Conservation (phyloP, 768 basidiomycete genomes). For the Russula griseocarnosa region DNA sequence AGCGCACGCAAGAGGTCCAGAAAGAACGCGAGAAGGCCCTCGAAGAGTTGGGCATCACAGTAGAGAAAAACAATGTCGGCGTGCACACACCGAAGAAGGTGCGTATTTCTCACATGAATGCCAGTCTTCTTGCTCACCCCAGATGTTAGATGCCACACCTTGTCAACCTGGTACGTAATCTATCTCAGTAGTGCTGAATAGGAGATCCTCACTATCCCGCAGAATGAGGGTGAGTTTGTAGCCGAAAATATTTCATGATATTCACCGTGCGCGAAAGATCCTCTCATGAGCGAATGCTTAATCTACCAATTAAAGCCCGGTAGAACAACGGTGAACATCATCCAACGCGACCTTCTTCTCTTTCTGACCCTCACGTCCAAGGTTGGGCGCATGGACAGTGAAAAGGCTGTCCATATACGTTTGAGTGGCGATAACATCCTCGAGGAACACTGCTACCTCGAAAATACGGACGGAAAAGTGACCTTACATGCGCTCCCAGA, state of each 20-base stretch:
- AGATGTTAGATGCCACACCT: constrained; percentile 78
- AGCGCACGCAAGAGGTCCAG: constrained; percentile 89
- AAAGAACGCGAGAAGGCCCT: constrained; percentile 96
- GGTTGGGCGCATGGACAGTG: constrained; percentile 86
- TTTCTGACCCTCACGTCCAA: constrained; percentile 34
- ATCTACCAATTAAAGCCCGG: constrained; percentile 91
- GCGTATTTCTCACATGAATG: not conserved
- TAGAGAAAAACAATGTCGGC: constrained; percentile 94
- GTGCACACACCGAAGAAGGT: constrained; percentile 97
- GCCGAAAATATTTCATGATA: not conserved
- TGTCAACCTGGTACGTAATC: constrained; percentile 76
- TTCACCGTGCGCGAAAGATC: constrained; percentile 49
- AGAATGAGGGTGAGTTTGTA: constrained; percentile 29
- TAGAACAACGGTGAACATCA: constrained; percentile 56
- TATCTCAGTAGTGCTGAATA: not conserved
- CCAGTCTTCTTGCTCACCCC: not conserved
- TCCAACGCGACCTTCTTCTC: constrained; percentile 18
- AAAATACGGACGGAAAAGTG: constrained; percentile 82
- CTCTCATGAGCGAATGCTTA: constrained; percentile 93
- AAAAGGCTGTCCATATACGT: constrained; percentile 79
- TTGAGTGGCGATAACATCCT: constrained; percentile 89
- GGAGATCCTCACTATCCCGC: not conserved
- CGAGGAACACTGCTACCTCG: constrained; percentile 90
- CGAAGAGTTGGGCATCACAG: constrained; percentile 95
- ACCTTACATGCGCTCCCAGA: constrained; percentile 73